Conservation (phyloP, 148 eudicot genomes). For the Polygonum maritimum region DNA sequence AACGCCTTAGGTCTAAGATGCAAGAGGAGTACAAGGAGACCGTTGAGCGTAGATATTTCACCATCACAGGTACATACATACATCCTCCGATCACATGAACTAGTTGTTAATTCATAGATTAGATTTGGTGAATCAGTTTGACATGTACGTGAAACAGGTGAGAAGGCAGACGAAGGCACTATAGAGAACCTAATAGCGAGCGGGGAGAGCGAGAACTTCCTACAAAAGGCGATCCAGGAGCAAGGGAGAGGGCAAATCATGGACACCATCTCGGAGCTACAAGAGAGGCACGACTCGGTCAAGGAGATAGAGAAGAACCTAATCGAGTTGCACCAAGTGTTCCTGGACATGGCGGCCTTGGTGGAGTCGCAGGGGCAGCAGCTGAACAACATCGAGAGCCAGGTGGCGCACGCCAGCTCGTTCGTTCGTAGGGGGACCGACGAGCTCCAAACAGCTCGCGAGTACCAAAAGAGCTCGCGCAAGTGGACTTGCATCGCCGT, state of each 20-base stretch:
- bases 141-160: slow-evolving; percentile 24
- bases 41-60: slow-evolving; percentile 39
- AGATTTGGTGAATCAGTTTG: neutral
- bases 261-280: slow-evolving; percentile 67
- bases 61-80: slow-evolving; percentile 22
- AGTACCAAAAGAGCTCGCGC: slow-evolving; percentile 42
- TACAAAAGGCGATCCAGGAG: slow-evolving; percentile 69
- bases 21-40: slow-evolving; percentile 46
- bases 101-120: neutral
- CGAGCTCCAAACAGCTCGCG: slow-evolving; percentile 36
- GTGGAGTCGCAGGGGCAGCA: slow-evolving; percentile 57
- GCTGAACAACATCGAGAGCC: slow-evolving; percentile 38
- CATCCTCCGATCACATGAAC: neutral
- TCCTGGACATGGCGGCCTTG: slow-evolving; percentile 64
- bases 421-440: slow-evolving; percentile 41
- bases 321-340: slow-evolving; percentile 59
- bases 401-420: slow-evolving; percentile 48
- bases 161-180: slow-evolving; percentile 45
- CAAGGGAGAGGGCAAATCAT: slow-evolving; percentile 54
- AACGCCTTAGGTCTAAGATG: slow-evolving; percentile 31
- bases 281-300: slow-evolving; percentile 65
- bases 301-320: slow-evolving; percentile 61
- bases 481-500: slow-evolving; percentile 53
- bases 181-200: slow-evolving; percentile 59
- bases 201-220: slow-evolving; percentile 46